These are phyloP conservation scores for Nepenthes gracilis DNA, from an alignment of 148 eudicot genomes.

Conservation along the genomic window DNA sequence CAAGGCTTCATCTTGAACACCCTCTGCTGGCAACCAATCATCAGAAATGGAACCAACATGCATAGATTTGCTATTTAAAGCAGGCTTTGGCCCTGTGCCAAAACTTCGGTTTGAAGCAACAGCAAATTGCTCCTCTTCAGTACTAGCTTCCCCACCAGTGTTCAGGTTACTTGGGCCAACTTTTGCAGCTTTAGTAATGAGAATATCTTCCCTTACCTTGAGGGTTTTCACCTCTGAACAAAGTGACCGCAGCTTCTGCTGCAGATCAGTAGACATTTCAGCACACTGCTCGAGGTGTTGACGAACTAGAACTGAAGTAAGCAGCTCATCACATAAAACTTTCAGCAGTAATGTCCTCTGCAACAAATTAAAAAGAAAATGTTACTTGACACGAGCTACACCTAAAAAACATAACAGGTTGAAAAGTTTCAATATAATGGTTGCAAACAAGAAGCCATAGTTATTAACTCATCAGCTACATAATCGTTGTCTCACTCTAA, in stretches of 20 bases:
- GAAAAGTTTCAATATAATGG: no score
- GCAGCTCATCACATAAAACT: constrained; percentile 48
- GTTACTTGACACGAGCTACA: not conserved
- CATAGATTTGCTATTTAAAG: constrained; percentile 7
- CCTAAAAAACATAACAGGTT: no score
- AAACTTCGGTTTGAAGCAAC: constrained; percentile 8
- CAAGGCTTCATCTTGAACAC: not conserved
- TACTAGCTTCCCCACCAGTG: constrained; percentile 9
- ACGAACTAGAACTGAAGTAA: constrained; percentile 36
- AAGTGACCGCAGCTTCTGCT: constrained; percentile 44
- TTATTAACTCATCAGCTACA: no score
- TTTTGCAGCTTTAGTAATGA: constrained; percentile 24
- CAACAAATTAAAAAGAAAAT: constrained; percentile 8
- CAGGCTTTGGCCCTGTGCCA: constrained; percentile 13
- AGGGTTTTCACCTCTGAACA: constrained; percentile 33
- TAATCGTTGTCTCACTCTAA: no score
- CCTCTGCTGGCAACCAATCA: constrained; percentile 8
- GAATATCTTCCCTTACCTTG: constrained; percentile 37
- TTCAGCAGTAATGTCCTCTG: constrained; percentile 48
- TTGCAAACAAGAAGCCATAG: no score
- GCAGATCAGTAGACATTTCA: constrained; percentile 31
- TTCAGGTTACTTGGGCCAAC: constrained; percentile 7
- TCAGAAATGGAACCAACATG: constrained; percentile 6
- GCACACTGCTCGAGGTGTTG: constrained; percentile 49
- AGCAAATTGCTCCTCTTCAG: constrained; percentile 5